phyloP scores from a whole-genome alignment of 345 rosid species.

The Brassica rapa region DNA sequence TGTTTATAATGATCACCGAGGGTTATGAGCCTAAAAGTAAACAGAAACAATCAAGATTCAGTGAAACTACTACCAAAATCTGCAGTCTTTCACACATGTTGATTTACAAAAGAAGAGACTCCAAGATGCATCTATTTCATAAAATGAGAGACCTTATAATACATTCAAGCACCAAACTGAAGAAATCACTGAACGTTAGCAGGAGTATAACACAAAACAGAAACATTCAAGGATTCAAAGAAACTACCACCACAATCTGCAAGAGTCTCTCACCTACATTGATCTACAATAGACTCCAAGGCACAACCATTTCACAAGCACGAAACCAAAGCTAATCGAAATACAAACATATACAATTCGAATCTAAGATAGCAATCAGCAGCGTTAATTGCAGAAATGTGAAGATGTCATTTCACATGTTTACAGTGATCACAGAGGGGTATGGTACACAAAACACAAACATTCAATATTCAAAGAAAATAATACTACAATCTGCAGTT shows the following conservation, averaged over 20 bases:
- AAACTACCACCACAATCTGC: not conserved
- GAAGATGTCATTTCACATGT: not conserved
- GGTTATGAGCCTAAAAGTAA: no score
- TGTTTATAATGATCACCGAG: not conserved
- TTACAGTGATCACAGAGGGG: not conserved
- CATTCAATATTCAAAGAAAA: not conserved
- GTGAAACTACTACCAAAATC: not conserved
- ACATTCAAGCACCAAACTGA: not conserved
- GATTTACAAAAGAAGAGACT: not conserved
- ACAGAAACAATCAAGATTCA: no score
- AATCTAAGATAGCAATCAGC: not conserved
- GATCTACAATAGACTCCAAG: not conserved
- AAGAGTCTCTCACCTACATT: not conserved
- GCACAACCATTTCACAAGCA: not conserved
- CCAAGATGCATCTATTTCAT: not conserved
- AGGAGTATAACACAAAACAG: not conserved
- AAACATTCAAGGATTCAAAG: not conserved
- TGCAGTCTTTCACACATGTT: not conserved
- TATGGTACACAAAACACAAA: not conserved
- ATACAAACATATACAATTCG: not conserved
- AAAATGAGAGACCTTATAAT: no score
- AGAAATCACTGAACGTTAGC: not conserved
- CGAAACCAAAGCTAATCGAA: not conserved
- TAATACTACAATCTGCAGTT: not conserved
- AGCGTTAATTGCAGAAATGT: not conserved